These are phyloP conservation scores for Globisporangium echinulatum DNA, from an alignment of 352 stramenopile genomes.

Conservation along the genomic window DNA sequence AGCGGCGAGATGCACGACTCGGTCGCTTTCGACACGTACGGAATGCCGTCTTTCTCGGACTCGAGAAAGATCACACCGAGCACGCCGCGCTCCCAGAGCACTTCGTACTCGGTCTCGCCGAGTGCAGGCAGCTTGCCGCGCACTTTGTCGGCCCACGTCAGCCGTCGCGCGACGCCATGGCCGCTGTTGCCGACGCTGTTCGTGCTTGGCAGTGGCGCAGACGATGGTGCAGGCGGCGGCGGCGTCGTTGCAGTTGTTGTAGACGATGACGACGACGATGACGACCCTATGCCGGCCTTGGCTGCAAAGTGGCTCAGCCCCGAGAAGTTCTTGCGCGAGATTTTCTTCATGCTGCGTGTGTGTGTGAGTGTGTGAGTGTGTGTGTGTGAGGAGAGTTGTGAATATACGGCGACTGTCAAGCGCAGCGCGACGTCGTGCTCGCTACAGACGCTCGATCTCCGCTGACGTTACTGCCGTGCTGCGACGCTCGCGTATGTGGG, in stretches of 20 bases:
- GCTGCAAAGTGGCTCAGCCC: constrained; percentile 32
- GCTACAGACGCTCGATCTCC: no score
- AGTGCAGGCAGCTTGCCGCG: constrained; percentile 71
- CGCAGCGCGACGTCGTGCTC: no score
- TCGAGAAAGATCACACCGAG: constrained; percentile 85
- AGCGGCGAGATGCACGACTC: constrained; percentile 78
- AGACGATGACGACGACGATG: constrained; percentile 16
- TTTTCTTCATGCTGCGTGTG: constrained; percentile 47
- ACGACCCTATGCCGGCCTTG: constrained; percentile 32
- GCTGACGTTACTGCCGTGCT: no score
- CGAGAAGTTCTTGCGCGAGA: constrained; percentile 62
- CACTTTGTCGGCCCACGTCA: constrained; percentile 76
- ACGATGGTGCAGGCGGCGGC: constrained; percentile 4
- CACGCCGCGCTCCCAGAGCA: constrained; percentile 82
- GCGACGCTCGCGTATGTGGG: no score
- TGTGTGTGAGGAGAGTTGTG: background rate
- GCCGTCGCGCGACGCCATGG: constrained; percentile 18
- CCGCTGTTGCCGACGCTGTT: constrained; percentile 8
- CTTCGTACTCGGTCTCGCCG: constrained; percentile 79
- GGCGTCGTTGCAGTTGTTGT: constrained; percentile 10
- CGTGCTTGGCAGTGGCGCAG: constrained; percentile 9
- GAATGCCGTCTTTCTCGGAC: constrained; percentile 79
- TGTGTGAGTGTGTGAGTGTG: background rate
- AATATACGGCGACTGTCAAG: no score
- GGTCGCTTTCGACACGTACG: constrained; percentile 82